Conservation (phyloP, 148 eudicot species). For the Vaccinium macrocarpon region DNA sequence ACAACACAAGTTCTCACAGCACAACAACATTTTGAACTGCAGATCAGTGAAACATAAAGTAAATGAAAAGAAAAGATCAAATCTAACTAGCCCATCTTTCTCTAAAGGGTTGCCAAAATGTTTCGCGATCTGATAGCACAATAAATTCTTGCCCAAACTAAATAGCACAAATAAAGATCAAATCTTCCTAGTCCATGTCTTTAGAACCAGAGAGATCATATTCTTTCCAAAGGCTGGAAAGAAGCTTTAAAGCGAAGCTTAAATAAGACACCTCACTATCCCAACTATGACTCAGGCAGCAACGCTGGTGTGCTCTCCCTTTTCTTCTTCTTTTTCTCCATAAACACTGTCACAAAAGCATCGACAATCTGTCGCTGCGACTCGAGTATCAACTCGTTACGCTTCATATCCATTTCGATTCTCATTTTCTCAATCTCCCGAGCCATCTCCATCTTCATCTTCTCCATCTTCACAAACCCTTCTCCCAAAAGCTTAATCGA, state of each 20-base stretch:
- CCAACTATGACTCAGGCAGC: constrained; percentile 23
- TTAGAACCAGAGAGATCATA: constrained; percentile 7
- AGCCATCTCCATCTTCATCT: constrained; percentile 81
- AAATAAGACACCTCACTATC: background rate
- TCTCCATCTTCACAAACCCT: constrained; percentile 74
- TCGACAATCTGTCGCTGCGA: constrained; percentile 74
- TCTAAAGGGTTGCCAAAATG: constrained; percentile 3
- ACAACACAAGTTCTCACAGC: background rate
- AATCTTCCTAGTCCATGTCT: background rate
- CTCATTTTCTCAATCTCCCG: constrained; percentile 60
- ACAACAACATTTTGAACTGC: constrained; percentile 1
- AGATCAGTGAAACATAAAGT: background rate
- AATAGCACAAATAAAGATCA: constrained; percentile 5
- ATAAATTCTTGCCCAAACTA: background rate
- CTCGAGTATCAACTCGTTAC: constrained; percentile 71
- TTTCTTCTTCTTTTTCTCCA: constrained; percentile 25
- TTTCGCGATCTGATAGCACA: background rate
- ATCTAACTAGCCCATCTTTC: background rate
- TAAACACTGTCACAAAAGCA: constrained; percentile 49
- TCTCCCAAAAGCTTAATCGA: constrained; percentile 65
- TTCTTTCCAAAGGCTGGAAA: background rate
- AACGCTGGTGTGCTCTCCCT: constrained; percentile 12
- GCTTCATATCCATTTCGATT: constrained; percentile 82
- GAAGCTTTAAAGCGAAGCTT: background rate
- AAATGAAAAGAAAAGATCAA: background rate